These are phyloP conservation scores for Solanum neorickii DNA, from an alignment of 257 asterid genomes.

Conservation along the genomic window DNA sequence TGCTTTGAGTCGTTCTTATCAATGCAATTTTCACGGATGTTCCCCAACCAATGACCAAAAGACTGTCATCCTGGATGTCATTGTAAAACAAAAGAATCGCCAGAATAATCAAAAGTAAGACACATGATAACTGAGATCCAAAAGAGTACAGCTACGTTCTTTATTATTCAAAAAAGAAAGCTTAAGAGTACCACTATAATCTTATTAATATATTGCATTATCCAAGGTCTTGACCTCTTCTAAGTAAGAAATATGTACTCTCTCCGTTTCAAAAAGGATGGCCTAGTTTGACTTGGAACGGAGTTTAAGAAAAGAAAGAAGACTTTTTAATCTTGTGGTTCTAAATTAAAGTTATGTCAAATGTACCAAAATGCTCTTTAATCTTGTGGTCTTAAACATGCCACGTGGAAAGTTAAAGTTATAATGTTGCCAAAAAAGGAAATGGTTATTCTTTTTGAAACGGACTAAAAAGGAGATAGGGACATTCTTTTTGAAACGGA, in stretches of 20 bases:
- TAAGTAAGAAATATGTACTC: background rate
- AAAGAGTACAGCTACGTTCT: background rate
- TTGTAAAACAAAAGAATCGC: constrained; percentile 14
- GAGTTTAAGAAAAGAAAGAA: too few species aligned
- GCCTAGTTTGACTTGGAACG: too few species aligned
- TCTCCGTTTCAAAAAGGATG: too few species aligned
- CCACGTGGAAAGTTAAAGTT: too few species aligned
- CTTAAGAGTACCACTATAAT: background rate
- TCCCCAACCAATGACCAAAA: constrained; percentile 99
- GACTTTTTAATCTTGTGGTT: too few species aligned
- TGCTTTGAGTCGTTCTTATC: constrained; percentile 52
- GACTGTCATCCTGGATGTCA: constrained; percentile 66
- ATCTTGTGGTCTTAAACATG: too few species aligned
- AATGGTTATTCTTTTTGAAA: too few species aligned
- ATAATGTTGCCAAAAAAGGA: too few species aligned
- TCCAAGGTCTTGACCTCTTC: background rate
- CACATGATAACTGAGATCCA: background rate
- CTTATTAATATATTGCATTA: background rate
- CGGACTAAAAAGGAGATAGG: too few species aligned
- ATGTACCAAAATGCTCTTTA: too few species aligned
- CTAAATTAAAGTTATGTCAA: too few species aligned
- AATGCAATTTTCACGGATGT: constrained; percentile 77
- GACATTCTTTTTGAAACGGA: too few species aligned
- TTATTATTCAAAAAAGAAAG: background rate
- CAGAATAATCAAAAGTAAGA: background rate